phyloP scores from a whole-genome alignment of 768 basidiomycete species.

The Coprinopsis sp. region DNA sequence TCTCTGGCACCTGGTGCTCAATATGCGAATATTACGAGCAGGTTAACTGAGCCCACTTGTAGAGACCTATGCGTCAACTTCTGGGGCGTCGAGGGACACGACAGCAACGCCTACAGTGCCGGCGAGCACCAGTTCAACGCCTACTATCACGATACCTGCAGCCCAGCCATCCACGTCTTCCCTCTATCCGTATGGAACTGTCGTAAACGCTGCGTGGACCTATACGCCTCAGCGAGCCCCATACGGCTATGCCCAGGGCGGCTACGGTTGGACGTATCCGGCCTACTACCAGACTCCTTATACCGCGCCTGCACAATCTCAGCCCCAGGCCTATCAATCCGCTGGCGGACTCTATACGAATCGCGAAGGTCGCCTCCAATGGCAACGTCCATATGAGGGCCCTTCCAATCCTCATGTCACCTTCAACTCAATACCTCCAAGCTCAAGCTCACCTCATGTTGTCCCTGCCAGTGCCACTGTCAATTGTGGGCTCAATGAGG shows the following conservation, averaged over 20 bases:
- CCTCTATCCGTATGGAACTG: not conserved
- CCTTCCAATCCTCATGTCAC: constrained; percentile 2
- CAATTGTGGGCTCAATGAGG: too few species aligned
- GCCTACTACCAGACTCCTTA: constrained; percentile 12
- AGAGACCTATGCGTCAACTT: too few species aligned
- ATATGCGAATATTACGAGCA: constrained; percentile 6
- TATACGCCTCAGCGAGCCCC: not conserved
- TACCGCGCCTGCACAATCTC: constrained; percentile 7
- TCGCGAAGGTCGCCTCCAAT: constrained; percentile 14
- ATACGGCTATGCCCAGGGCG: not conserved
- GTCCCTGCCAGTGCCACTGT: too few species aligned
- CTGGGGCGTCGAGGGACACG: too few species aligned
- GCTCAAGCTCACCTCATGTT: not conserved
- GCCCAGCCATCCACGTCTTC: not conserved
- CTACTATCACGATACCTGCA: constrained; percentile 7
- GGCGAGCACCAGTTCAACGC: constrained; percentile 20
- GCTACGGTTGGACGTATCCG: constrained; percentile 8
- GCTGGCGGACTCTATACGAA: constrained; percentile 6
- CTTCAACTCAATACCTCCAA: not conserved
- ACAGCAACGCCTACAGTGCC: too few species aligned
- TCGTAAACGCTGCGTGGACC: not conserved
- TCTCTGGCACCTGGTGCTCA: constrained; percentile 8
- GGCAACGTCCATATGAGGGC: constrained; percentile 20
- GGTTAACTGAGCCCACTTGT: constrained; percentile 15
- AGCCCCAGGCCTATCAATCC: constrained; percentile 10